These are phyloP conservation scores for Corylus heterophylla DNA, from an alignment of 306 rosid species.

Conservation along the genomic window DNA sequence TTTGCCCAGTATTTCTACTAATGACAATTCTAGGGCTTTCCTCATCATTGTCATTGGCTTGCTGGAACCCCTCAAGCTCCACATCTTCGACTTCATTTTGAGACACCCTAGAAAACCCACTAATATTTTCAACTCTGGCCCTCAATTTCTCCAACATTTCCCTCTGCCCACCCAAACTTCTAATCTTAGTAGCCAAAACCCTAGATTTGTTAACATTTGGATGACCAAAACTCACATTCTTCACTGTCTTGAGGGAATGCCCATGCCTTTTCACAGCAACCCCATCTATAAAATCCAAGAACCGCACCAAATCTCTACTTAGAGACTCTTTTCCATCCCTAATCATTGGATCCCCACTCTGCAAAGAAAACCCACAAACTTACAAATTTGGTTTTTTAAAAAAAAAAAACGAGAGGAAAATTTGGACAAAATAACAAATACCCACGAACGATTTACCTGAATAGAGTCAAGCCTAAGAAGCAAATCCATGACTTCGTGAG, in stretches of 20 bases:
- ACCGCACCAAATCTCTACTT: conserved; percentile 65
- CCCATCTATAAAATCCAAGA: conserved; percentile 71
- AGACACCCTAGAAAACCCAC: conserved; percentile 46
- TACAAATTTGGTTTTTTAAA: background rate
- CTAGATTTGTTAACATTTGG: conserved; percentile 36
- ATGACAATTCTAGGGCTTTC: conserved; percentile 35
- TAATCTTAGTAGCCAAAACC: conserved; percentile 23
- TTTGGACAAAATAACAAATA: background rate
- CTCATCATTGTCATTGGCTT: conserved; percentile 38
- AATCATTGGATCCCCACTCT: conserved; percentile 66
- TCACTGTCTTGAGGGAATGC: conserved; percentile 38
- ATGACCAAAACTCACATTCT: conserved; percentile 44
- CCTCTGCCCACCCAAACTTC: conserved; percentile 39
- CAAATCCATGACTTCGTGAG: conserved; percentile 58
- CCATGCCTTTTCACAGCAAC: conserved; percentile 49
- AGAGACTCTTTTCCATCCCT: conserved; percentile 66
- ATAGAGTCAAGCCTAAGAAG: conserved; percentile 72
- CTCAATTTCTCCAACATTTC: conserved; percentile 60
- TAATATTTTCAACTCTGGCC: conserved; percentile 75
- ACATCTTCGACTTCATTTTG: conserved; percentile 47
- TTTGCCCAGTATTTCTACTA: conserved; percentile 29
- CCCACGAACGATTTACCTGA: conserved; percentile 48
- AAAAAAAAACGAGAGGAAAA: background rate
- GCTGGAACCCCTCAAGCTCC: conserved; percentile 48
- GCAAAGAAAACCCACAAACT: conserved; percentile 7